These are phyloP conservation scores for Lyophyllum atratum DNA, from an alignment of 768 basidiomycete species.

Conservation along the genomic window DNA sequence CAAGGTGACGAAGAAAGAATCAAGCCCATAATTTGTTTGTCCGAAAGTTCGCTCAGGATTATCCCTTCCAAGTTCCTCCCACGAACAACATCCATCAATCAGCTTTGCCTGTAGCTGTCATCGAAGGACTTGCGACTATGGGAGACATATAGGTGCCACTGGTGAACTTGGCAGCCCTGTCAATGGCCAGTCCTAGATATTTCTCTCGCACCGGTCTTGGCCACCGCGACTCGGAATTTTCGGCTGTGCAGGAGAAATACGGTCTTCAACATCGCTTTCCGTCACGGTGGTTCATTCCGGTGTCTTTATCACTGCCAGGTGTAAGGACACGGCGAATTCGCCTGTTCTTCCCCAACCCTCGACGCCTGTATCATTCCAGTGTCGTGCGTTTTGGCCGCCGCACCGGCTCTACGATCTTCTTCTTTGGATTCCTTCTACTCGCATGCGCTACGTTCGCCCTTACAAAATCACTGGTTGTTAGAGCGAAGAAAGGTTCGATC, in stretches of 20 bases:
- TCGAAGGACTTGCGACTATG: too few species aligned
- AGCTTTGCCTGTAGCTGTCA: too few species aligned
- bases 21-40: too few species aligned
- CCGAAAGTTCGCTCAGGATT: too few species aligned
- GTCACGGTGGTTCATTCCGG: background rate
- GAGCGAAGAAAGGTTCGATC: background rate
- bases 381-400: conserved; percentile 58
- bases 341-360: conserved; percentile 59
- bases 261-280: background rate
- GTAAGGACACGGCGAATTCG: conserved; percentile 54
- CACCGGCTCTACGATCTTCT: conserved; percentile 55
- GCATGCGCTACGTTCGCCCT: conserved; percentile 40
- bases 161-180: background rate
- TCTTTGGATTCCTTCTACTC: conserved; percentile 33
- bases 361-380: conserved; percentile 56
- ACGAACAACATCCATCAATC: too few species aligned
- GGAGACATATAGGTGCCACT: background rate
- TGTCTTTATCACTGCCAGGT: conserved; percentile 49
- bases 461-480: background rate
- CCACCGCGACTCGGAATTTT: background rate
- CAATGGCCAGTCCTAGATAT: background rate
- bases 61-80: too few species aligned
- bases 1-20: too few species aligned
- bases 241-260: background rate
- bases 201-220: background rate